These are phyloP conservation scores for Sphagnum tenellum DNA, from an alignment of 225 moss, liverwort and hornwort genomes.

Conservation along the genomic window DNA sequence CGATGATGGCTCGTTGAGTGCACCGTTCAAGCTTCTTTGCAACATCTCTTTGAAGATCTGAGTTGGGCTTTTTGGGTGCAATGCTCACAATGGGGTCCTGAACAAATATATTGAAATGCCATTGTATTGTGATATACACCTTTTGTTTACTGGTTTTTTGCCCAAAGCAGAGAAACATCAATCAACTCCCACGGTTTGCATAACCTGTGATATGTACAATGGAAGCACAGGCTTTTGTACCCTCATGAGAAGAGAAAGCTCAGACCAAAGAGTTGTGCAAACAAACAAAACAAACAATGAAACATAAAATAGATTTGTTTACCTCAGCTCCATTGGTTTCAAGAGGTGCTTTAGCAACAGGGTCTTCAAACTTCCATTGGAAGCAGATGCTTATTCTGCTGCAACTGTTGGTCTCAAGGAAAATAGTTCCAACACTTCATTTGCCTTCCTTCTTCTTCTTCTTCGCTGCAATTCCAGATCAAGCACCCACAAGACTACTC, in stretches of 20 bases:
- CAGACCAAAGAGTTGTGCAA: neutral
- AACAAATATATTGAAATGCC: slow-evolving; percentile 4
- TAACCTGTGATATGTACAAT: neutral
- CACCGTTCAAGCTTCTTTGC: slow-evolving; percentile 95
- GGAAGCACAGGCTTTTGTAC: neutral
- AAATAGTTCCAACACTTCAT: slow-evolving; percentile 93
- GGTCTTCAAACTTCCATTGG: slow-evolving; percentile 88
- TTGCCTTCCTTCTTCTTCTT: slow-evolving; percentile 16
- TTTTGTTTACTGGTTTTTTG: neutral
- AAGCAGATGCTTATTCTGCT: slow-evolving; percentile 72
- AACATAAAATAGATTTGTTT: neutral
- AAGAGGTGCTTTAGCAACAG: slow-evolving; percentile 51
- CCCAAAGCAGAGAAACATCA: neutral
- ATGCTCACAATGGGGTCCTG: slow-evolving; percentile 95
- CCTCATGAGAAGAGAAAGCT: neutral
- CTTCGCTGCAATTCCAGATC: slow-evolving; percentile 4
- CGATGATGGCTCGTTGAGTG: slow-evolving; percentile 87
- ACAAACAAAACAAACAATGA: neutral
- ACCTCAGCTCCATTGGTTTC: slow-evolving; percentile 59
- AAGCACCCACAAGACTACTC: too few species aligned
- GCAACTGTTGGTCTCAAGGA: slow-evolving; percentile 72
- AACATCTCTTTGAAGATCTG: slow-evolving; percentile 90
- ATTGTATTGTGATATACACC: neutral
- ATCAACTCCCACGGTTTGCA: neutral
- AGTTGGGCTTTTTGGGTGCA: slow-evolving; percentile 97